Base-by-base conservation (phyloP, 2,329 filamentous ascomycete species). In the Mycosphaerella sp. region DNA sequence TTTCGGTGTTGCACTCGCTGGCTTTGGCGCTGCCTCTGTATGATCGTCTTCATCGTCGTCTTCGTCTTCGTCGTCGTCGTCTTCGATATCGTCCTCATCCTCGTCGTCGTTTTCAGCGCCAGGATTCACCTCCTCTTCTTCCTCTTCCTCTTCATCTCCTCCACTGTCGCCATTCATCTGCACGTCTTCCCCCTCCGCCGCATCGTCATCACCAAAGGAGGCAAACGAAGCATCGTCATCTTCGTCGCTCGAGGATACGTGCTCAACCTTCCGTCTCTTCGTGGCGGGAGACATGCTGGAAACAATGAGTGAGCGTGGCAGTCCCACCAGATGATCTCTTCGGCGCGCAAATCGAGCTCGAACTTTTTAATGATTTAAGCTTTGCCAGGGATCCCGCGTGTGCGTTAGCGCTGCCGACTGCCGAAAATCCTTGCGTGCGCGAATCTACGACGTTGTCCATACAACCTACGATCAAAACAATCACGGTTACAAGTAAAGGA, bases 191-290 rank as follows among this genome's bases (percentile, higher is more conserved):
- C 54, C 55, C 21, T 44, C 41, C 14, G 48, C 39, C 17, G 26
- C 26, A 2, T 55, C 44, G 11, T 56, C 55, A 14, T 60, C 58
- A 42, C 60, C 55, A 42, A 69, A 69, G 6, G 68, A 69, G n/a
- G 65, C 68, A 45, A 69, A 68, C 1, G 67, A 70, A 4, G 59
- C 63, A 44, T 61, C 60, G 17, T 64, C 64, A 17, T 57, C 58
- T 3, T 62, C 62, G n/a, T 64, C 62, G 6, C 54, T 53, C 2
- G 66, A 64, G 2, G 65, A 62, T n/a, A 62, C 59, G 55, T 70
- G 68, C 17, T 64, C 65, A 32, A 67, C 55, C 56, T 70, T 71
- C 45, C 68, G 62, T 48, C 64, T 64, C 61, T 71, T 71, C 41
- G 36, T 61, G 31, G 61, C 63, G 2, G 60, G 61, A 6, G 34